Base-by-base conservation (phyloP, 129 eudicot genomes). In the Flaveria linearis region DNA sequence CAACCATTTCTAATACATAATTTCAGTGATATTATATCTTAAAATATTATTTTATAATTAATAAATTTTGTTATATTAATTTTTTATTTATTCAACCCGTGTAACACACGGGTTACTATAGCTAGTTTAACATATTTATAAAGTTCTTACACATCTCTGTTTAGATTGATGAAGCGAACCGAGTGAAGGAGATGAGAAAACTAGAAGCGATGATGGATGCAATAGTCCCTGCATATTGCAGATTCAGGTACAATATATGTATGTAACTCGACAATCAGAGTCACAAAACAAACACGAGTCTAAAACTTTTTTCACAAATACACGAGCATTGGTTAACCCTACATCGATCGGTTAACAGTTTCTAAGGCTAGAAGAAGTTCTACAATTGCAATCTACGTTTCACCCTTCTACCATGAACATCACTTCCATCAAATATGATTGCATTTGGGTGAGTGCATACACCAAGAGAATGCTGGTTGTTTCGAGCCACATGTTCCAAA, bases 401-500 rank as follows among this genome's bases (percentile, higher is more conserved):
- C 62, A 89, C 97, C 68, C 97, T 80, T 83, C 97, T 84, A 47
- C 96, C 91, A 45, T 82, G 77, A 17, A 78, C 78, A 77, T 92
- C 97, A 75, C 88, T 81, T 60, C 97, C 96, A 25, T 86, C 91
- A 1, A 89, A 71, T 16, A 86, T 68, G 56, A 68, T 46, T 55
- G 85, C 89, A 42, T 73, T 90, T 33, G 85, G 80, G 46, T 56
- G 81, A 57, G 72, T 69, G 74, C 82, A 74, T 28, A 78, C 39
- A 49, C 60, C 65, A 17, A 78, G 78, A 20, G 98, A 86, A 80
- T 93, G 98, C 80, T 93, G 84, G 67, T 63, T 86, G 72, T 82
- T 73, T 81, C 89, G 84, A 43, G 98, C 96, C 23, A 93, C 98
- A 55, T 88, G 81, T 81, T 88, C 95, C 87, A 93, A 75, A 10